Evolutionary conservation across 140 eudicot species (phyloP).

Genomic region (Bidens hawaiensis): DNA sequence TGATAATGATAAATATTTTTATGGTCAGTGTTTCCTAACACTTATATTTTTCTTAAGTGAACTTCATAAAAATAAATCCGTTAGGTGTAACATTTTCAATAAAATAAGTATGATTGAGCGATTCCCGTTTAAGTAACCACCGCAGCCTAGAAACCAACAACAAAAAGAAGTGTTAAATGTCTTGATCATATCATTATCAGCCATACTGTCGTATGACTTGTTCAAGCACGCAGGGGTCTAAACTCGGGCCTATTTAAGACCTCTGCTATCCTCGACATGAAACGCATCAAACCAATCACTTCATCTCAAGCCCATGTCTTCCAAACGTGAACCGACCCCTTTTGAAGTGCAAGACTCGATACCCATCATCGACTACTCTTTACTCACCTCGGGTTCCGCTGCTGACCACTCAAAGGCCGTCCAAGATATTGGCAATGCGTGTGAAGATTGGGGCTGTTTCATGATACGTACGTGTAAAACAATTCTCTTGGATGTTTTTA

Average conservation of each 20-base stretch:
- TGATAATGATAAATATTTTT: too few species aligned
- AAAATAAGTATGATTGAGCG: not conserved
- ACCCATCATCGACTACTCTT: constrained; percentile 32
- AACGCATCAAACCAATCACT: not conserved
- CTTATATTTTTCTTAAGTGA: too few species aligned
- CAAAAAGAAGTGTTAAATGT: constrained; percentile 18
- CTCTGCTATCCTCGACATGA: not conserved
- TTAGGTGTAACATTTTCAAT: too few species aligned
- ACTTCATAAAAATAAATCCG: too few species aligned
- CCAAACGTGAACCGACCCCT: not conserved
- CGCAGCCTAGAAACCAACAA: too few species aligned
- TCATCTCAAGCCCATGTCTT: constrained; percentile 15
- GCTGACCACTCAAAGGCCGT: constrained; percentile 25
- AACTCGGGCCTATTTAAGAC: not conserved
- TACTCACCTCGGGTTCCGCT: constrained; percentile 18
- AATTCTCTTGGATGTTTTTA: not conserved
- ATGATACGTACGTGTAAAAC: constrained; percentile 15
- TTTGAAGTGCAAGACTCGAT: constrained; percentile 8
- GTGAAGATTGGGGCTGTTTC: constrained; percentile 41
- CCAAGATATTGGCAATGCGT: constrained; percentile 26
- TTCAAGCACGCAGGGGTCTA: constrained; percentile 13
- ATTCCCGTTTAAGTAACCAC: too few species aligned
- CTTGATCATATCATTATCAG: constrained; percentile 16
- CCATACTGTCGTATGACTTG: constrained; percentile 10
- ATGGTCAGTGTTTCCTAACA: too few species aligned